Conservation (phyloP, 192 early-diverging fungal genomes). For the Mortierella claussenii region DNA sequence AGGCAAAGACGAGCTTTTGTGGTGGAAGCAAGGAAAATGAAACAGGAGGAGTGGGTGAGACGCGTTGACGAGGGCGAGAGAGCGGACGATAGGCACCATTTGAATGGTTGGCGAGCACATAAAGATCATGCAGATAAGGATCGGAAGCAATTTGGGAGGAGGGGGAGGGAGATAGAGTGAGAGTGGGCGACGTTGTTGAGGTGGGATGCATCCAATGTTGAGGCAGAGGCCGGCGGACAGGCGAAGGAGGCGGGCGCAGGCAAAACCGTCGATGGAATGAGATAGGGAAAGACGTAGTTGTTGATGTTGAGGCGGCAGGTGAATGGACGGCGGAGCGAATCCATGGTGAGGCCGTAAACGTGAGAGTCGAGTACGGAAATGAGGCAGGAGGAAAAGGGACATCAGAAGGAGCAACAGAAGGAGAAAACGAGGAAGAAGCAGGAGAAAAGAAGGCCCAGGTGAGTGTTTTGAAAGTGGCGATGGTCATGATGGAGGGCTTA, state of each 20-base stretch:
- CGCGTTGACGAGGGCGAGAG: background rate
- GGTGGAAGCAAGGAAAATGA: background rate
- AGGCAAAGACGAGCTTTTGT: constrained; percentile 50
- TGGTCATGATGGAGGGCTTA: too few relatives aligned
- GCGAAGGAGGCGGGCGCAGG: constrained; percentile 15
- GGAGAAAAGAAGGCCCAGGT: constrained; percentile 6
- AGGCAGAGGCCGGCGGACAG: constrained; percentile 27
- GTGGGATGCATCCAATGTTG: constrained; percentile 31
- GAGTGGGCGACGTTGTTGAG: background rate
- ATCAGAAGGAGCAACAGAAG: constrained; percentile 6
- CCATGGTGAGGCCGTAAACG: background rate
- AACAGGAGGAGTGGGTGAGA: background rate
- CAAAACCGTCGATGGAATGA: constrained; percentile 9
- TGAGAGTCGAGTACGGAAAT: constrained; percentile 1
- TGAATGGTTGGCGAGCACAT: constrained; percentile 7
- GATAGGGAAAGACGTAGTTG: constrained; percentile 12
- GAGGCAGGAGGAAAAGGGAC: constrained; percentile 10
- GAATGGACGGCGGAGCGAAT: background rate
- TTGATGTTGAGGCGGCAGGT: background rate
- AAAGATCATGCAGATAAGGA: background rate
- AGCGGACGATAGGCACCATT: constrained; percentile 15
- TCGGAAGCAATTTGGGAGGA: background rate
- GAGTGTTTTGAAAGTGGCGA: constrained; percentile 22
- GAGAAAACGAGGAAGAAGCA: constrained; percentile 8
- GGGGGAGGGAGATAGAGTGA: background rate